These are phyloP conservation scores for Podospora fimiseda DNA, from an alignment of 495 filamentous ascomycete genomes.

Conservation along the genomic window DNA sequence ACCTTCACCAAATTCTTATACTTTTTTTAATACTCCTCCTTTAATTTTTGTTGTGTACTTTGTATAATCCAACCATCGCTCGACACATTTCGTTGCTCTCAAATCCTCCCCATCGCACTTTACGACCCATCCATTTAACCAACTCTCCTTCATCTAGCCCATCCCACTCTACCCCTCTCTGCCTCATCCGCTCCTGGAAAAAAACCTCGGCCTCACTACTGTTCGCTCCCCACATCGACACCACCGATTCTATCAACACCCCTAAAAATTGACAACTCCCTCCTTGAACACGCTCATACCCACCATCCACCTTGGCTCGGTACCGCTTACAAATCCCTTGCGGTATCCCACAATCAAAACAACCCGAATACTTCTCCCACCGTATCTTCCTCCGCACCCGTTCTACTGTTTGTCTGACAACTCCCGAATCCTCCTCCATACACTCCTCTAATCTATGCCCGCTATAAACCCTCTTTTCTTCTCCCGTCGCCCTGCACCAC, in stretches of 20 bases:
- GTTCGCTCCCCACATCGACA: not conserved
- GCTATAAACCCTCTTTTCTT: not conserved
- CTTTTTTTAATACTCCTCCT: not conserved
- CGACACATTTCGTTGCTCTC: not conserved
- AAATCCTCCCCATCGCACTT: not conserved
- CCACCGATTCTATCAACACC: not conserved
- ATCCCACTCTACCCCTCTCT: not conserved
- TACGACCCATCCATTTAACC: not conserved
- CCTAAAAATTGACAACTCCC: not conserved
- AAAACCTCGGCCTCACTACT: not conserved
- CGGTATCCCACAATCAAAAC: not conserved
- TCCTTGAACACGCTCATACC: not conserved
- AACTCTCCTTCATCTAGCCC: not conserved
- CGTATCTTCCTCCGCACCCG: not conserved
- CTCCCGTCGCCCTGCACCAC: not conserved
- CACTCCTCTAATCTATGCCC: not conserved
- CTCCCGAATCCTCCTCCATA: not conserved
- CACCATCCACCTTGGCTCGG: not conserved
- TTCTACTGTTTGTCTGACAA: not conserved
- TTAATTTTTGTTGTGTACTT: not conserved
- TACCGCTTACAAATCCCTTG: not conserved
- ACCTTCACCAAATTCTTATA: no score
- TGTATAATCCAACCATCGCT: not conserved
- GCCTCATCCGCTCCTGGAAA: not conserved
- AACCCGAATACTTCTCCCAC: not conserved